Base-by-base conservation (phyloP, 2,329 filamentous ascomycete species). In the Scedosporium dehoogii region DNA sequence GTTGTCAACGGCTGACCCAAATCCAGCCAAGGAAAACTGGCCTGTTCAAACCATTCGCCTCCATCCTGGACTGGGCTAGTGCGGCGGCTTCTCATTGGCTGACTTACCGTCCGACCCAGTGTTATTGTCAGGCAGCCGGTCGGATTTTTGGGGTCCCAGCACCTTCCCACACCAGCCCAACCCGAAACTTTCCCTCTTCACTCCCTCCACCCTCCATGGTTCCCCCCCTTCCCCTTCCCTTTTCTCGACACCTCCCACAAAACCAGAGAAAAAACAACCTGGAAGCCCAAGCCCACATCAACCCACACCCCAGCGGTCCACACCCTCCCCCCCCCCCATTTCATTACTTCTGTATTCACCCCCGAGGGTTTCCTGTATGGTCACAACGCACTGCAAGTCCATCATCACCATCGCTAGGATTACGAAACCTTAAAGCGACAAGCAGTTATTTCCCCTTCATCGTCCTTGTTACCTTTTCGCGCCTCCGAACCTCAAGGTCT, bases 261-360 rank as follows among this genome's bases (percentile, higher is more conserved):
- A 61, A 62, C 21, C 51, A 25, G 53, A 57, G 48, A 57, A 62
- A 57, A 62, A 58, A 60, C 60, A 57, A 62, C 60, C 57, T 59
- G 57, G 57, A 33, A 59, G 18, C 60, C 51, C 51, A 57, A 62
- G 60, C 60, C 60, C 60, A 62, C 60, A 57, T 62, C 60, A 62
- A 62, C 61, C 61, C 61, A 62, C 61, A 62, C 61, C 61, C 61
- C 61, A 62, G 61, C 60, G 53, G 60, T 62, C 57, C 61, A 62
- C 61, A 62, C 61, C 61, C 61, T 62, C 61, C 61, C 60, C 55
- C 60, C 60, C 38, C 38, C 56, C 38, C 56, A 59, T 62, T 55
- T 62, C 60, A 57, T 55, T 57, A 58, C 60, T 62, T 38, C 60
- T 62, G 61, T 62, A 59, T 62, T 62, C 61, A 62, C 61, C 61